phyloP scores from a whole-genome alignment of 345 rosid species.

The Dimocarpus longan region DNA sequence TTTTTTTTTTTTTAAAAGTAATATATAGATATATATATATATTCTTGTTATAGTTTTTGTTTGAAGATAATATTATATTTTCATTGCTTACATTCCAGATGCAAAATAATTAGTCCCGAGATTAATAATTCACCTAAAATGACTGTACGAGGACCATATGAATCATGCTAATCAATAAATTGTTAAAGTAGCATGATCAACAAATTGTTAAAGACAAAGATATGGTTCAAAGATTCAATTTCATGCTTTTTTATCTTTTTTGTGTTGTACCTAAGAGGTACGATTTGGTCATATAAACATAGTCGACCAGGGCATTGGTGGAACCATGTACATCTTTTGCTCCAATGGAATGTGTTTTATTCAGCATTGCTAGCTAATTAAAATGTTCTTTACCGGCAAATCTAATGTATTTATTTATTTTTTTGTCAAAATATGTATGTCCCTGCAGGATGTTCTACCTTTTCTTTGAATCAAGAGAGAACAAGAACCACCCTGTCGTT shows the following conservation, averaged over 20 bases:
- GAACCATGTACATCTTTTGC: background rate
- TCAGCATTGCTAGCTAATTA: background rate
- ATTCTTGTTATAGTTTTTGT: too few relatives aligned
- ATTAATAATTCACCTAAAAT: background rate
- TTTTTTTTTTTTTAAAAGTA: too few relatives aligned
- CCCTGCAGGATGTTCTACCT: constrained; percentile 73
- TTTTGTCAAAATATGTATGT: background rate
- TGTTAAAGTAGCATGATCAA: background rate
- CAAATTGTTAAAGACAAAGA: background rate
- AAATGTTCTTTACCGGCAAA: background rate
- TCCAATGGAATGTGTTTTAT: background rate
- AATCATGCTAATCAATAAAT: background rate
- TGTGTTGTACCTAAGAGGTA: background rate
- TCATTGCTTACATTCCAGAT: too few relatives aligned
- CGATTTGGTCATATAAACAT: background rate
- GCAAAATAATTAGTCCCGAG: background rate
- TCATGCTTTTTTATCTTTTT: background rate
- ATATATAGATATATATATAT: too few relatives aligned
- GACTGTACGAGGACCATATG: background rate
- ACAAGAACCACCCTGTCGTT: constrained; percentile 70
- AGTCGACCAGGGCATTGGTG: background rate
- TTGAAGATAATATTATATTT: too few relatives aligned
- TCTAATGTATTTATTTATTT: background rate
- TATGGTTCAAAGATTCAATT: background rate
- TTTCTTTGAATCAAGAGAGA: constrained; percentile 71